Base-by-base conservation (phyloP, 139 green algal genomes). In the Closterium sp. region DNA sequence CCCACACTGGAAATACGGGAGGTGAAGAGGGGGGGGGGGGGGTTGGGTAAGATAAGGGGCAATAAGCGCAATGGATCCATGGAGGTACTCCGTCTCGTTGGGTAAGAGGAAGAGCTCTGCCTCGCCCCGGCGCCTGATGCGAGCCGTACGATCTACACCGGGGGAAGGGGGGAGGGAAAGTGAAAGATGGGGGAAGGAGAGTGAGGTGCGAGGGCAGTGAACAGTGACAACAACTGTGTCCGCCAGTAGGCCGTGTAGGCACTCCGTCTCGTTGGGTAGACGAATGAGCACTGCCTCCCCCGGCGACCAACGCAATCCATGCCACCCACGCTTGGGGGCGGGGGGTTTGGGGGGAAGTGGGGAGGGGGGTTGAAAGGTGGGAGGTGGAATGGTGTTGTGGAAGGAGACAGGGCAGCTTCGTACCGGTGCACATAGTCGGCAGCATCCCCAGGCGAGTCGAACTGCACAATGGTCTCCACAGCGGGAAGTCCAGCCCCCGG, bases 381-480 rank as follows among this genome's bases (percentile, higher is more conserved):
- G 55, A 19, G 23, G 8, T 30, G 10, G 10, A 21, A 31, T 43
- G 33, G 4, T 3, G 21, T 19, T 28, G 86, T 12, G 10, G n/a
- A 90, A 90, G 30, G 33, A 86, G 55, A 84, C 35, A 89, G 28
- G 3, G 7, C 5, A 66, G 25, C 4, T 69, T 69, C 86, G 16
- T 90, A 92, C 91, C 91, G 86, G 84, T 95, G 93, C 25, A 95
- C 95, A 93, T 95, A 97, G 90, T 99, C 97, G 34, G 95, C 89
- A 3, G 96, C 95, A 28, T 98, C 97, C 0, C 96, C 96, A 1
- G 98, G 97, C 28, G 97, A 94, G 91, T 99, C 98, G 85, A 97
- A 98, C 95, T 99, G 97, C 7, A 99, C 66, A 89, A 98, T 99
- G 84, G 87, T 89, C 34, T 95, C 95, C n/a, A 99, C 96, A 21